These are phyloP conservation scores for Aspergillus panamensis DNA, from an alignment of 495 filamentous ascomycete genomes.

Conservation along the genomic window DNA sequence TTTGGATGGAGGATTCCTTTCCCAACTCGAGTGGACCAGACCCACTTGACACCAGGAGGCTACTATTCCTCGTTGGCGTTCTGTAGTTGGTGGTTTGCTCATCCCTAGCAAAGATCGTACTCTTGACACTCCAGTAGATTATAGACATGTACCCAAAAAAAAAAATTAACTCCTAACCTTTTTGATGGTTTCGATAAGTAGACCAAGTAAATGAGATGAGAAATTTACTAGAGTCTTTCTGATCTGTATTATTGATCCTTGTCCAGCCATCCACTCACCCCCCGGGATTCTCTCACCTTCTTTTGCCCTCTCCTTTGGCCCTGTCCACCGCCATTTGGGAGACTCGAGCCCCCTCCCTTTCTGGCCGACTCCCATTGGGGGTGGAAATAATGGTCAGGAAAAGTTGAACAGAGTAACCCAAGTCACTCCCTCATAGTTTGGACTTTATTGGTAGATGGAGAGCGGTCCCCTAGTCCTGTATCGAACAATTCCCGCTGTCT, in stretches of 20 bases:
- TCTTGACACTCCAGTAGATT: slow-evolving; percentile 2
- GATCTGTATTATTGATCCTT: slow-evolving; percentile 7
- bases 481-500: slow-evolving; percentile 22
- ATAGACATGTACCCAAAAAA: too few species aligned
- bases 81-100: slow-evolving; percentile 12
- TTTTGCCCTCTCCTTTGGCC: neutral
- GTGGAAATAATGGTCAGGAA: neutral
- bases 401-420: neutral
- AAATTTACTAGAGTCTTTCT: too few species aligned
- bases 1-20: neutral
- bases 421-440: neutral
- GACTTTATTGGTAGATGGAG: neutral
- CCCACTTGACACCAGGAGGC: slow-evolving; percentile 20
- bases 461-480: slow-evolving; percentile 13
- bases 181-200: neutral
- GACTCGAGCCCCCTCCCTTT: neutral
- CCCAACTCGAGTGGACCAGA: slow-evolving; percentile 6
- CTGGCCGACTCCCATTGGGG: neutral
- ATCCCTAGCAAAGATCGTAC: slow-evolving; percentile 18
- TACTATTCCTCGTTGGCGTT: slow-evolving; percentile 20
- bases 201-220: neutral
- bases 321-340: slow-evolving; percentile 14
- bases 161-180: too few species aligned
- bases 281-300: neutral
- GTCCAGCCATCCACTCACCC: neutral